phyloP scores from a whole-genome alignment of 768 basidiomycete species.

The Termitomyces sp. region DNA sequence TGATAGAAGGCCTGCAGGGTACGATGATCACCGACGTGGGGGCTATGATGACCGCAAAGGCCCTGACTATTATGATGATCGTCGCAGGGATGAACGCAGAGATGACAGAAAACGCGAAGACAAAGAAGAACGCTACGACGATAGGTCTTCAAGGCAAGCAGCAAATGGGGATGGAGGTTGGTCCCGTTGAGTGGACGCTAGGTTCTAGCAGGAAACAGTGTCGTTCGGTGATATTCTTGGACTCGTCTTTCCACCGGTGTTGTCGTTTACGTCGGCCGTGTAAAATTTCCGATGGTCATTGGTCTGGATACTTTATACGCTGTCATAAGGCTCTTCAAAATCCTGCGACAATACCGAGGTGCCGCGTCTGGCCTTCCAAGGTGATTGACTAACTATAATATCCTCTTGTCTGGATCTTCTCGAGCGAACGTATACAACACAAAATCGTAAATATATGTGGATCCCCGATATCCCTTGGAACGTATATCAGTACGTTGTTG shows the following conservation, averaged over 20 bases:
- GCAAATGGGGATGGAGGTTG: slow-evolving; percentile 76
- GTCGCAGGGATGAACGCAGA: slow-evolving; percentile 80
- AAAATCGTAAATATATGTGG: background rate
- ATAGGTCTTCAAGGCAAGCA: slow-evolving; percentile 64
- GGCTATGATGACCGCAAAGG: slow-evolving; percentile 78
- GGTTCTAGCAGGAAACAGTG: slow-evolving; percentile 30
- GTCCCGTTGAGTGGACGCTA: slow-evolving; percentile 55
- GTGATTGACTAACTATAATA: background rate
- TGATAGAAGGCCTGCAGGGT: slow-evolving; percentile 87
- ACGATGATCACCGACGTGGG: slow-evolving; percentile 85
- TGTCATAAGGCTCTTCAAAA: slow-evolving; percentile 21
- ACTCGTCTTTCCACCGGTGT: slow-evolving; percentile 40
- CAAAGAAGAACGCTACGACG: slow-evolving; percentile 78
- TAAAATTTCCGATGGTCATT: slow-evolving; percentile 39
- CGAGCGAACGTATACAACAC: background rate
- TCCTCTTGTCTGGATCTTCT: background rate
- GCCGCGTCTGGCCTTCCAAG: slow-evolving; percentile 1
- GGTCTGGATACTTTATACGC: slow-evolving; percentile 33
- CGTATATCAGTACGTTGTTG: background rate
- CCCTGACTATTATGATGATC: slow-evolving; percentile 85
- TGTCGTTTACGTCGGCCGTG: slow-evolving; percentile 52
- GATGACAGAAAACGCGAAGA: slow-evolving; percentile 81
- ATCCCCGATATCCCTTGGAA: background rate
- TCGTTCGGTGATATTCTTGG: slow-evolving; percentile 39
- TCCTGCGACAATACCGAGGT: background rate